A percentile compares a stretch with the other conserved stretches of the same genome.
phyloP scores from a whole-genome alignment of 2,329 filamentous ascomycete species.

The Xylariales sp. region DNA sequence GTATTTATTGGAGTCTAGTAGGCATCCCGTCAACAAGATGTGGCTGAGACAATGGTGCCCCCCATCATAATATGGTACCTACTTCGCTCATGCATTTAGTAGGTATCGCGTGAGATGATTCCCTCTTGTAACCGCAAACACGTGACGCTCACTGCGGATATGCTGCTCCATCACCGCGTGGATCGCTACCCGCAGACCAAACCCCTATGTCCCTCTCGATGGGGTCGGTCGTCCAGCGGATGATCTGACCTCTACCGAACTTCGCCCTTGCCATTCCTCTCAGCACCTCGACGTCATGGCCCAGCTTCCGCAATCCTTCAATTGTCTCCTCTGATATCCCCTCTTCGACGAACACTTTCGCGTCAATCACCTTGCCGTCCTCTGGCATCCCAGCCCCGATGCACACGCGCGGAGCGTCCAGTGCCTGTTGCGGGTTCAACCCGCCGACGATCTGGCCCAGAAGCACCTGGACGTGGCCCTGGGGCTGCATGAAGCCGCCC shows the following conservation, averaged over 20 bases:
- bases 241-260: conserved; percentile 91
- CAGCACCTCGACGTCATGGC: conserved; percentile 78
- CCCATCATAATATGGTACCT: no score
- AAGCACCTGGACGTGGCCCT: conserved; percentile 93
- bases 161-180: conserved; percentile 81
- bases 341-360: conserved; percentile 82
- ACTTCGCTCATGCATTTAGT: no score
- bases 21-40: no score
- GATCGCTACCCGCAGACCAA: conserved; percentile 91
- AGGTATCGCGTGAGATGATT: no score
- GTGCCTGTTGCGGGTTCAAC: conserved; percentile 84
- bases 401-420: conserved; percentile 92
- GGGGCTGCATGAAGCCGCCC: conserved; percentile 98
- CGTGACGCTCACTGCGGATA: conserved; percentile 59
- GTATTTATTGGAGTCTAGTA: no score
- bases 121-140: background rate
- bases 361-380: conserved; percentile 57
- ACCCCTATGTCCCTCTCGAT: conserved; percentile 72
- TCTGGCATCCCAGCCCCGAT: conserved; percentile 80
- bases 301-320: conserved; percentile 73
- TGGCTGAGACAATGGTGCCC: no score
- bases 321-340: conserved; percentile 78
- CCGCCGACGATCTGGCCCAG: conserved; percentile 88
- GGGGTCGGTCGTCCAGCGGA: conserved; percentile 77
- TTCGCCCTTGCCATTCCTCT: conserved; percentile 71